Evolutionary conservation across 352 stramenopile genomes (phyloP).

Genomic region (Hyaloperonospora brassicae): DNA sequence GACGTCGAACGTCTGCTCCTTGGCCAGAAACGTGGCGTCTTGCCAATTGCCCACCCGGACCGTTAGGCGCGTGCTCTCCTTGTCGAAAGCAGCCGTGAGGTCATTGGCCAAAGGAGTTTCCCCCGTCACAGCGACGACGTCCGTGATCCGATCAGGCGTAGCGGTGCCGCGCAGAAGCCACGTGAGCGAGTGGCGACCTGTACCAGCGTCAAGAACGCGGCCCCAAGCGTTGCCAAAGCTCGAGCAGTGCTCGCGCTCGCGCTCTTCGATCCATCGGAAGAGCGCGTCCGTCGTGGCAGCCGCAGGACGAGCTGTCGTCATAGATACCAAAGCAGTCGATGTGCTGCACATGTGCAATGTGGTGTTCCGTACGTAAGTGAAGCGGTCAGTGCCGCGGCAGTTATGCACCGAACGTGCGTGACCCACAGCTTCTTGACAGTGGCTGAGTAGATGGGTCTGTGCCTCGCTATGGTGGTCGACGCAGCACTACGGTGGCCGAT

Average conservation of each 20-base stretch:
- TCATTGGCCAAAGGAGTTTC: constrained; percentile 46
- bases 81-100: constrained; percentile 31
- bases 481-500: too few relatives aligned
- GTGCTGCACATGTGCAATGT: too few relatives aligned
- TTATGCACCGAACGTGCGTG: too few relatives aligned
- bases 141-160: constrained; percentile 21
- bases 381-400: too few relatives aligned
- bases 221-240: constrained; percentile 32
- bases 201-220: constrained; percentile 85
- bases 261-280: constrained; percentile 67
- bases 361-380: too few relatives aligned
- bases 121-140: constrained; percentile 66
- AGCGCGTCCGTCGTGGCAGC: constrained; percentile 55
- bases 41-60: constrained; percentile 71
- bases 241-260: constrained; percentile 26
- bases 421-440: too few relatives aligned
- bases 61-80: constrained; percentile 27
- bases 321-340: too few relatives aligned
- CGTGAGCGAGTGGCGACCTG: constrained; percentile 80
- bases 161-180: constrained; percentile 58
- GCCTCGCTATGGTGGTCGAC: too few relatives aligned
- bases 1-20: constrained; percentile 59
- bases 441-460: too few relatives aligned
- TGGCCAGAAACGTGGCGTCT: constrained; percentile 49
- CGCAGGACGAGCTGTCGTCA: constrained; percentile 12